A percentile compares a stretch with the other conserved stretches of the same genome.
Conservation (phyloP, 345 rosid species). For the Dipteronia sinensis region DNA sequence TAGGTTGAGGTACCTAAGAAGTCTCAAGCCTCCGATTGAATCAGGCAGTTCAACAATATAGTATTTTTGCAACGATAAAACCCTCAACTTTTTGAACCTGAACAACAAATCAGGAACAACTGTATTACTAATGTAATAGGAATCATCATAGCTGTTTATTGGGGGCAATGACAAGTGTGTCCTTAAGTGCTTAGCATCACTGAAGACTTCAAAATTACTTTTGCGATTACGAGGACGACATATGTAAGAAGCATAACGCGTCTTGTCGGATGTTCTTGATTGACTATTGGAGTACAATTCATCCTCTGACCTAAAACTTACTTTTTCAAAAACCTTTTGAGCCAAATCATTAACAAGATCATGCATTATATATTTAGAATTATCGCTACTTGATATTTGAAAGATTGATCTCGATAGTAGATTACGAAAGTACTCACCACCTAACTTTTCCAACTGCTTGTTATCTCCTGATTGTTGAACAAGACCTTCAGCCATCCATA, state of each 20-base stretch:
- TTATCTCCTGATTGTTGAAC: too few species aligned
- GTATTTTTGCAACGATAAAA: background rate
- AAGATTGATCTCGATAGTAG: slow-evolving; percentile 14
- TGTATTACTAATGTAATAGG: background rate
- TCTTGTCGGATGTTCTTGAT: background rate
- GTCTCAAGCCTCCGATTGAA: slow-evolving; percentile 1
- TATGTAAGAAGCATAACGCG: background rate
- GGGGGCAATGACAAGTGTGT: background rate
- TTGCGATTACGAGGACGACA: background rate
- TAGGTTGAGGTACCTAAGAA: slow-evolving; percentile 10
- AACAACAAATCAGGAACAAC: background rate
- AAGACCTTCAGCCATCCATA: too few species aligned
- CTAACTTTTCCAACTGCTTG: slow-evolving; percentile 13
- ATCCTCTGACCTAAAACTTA: background rate
- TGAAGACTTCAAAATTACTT: background rate
- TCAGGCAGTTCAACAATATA: background rate
- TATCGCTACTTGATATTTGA: background rate
- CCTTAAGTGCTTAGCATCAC: background rate
- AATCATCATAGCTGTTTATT: accelerated
- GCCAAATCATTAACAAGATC: slow-evolving; percentile 5
- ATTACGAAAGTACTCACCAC: slow-evolving; percentile 7
- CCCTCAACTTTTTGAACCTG: background rate
- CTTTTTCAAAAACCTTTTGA: background rate
- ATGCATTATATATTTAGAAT: slow-evolving; percentile 1
- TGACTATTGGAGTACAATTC: background rate